Evolutionary conservation across 768 basidiomycete species (phyloP), one percentile per base, ranked within the genome.

Genomic region (Russula earlei): DNA sequence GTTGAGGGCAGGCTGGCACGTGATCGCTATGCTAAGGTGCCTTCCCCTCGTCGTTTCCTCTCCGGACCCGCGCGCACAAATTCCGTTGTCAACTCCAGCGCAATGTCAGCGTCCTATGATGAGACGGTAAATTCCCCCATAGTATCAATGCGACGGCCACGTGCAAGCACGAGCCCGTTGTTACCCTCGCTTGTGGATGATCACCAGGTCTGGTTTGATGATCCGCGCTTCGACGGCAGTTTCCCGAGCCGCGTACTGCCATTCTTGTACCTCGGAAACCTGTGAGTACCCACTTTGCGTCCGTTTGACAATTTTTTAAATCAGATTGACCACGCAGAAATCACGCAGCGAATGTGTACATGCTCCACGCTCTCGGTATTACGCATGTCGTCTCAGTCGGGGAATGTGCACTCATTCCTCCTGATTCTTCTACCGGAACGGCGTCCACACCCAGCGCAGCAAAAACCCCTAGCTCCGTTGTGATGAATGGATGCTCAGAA

Each of bases 321-420:
- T 52, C 12, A 11, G 42, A 46, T 49, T 55, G 9, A 43, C 22
- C 41, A 38, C 31, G 41, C 58, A 91, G 91, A 68, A 91, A 92
- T 64, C 95, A 98, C 64, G 95, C 95, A 0, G 75, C 84, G 25
- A 98, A 98, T 69, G 92, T 84, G 51, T 90, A 89, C 65, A 96
- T 98, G 93, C 82, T 98, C 3, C 88, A 93, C 64, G 91, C 91
- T 3, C 79, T 98, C 15, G 92, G 92, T 24, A 94, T 98, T 64
- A 95, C 93, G 2, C 94, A 98, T 67, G 93, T 98, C 60, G 93
- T 98, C 27, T 93, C 90, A 9, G 92, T 97, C 3, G 95, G 95
- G 47, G 95, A 97, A 74, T 92, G 91, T 58, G 90, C 94, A 11
- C 80, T 96, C 22, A 75, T 87, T 3, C 91, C 92, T 5, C 90